phyloP scores from a whole-genome alignment of 345 rosid genomes.

The Eucalyptus rudis region DNA sequence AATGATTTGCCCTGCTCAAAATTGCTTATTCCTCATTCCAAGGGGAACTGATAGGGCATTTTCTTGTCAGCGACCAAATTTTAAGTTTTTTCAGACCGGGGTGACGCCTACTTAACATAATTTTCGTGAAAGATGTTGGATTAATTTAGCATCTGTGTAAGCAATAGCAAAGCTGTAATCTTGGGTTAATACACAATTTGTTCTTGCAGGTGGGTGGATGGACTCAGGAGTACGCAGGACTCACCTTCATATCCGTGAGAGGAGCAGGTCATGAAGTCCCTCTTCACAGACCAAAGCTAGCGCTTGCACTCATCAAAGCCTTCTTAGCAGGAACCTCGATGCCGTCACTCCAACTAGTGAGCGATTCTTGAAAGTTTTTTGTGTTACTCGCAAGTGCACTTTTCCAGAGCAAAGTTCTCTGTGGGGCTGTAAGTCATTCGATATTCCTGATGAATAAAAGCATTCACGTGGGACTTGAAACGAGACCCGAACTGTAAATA shows the following conservation, averaged over 20 bases:
- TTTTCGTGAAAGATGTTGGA: not conserved
- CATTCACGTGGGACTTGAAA: not conserved
- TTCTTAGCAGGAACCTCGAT: slow-evolving; percentile 59
- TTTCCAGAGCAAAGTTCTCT: not conserved
- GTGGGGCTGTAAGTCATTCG: not conserved
- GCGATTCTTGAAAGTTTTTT: slow-evolving; percentile 6
- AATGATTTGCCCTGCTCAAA: not conserved
- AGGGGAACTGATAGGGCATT: not conserved
- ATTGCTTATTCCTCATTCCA: not conserved
- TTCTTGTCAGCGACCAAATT: not conserved
- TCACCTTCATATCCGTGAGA: slow-evolving; percentile 69
- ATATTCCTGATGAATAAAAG: not conserved
- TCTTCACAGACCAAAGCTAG: slow-evolving; percentile 68
- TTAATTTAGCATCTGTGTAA: not conserved
- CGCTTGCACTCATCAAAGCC: slow-evolving; percentile 60
- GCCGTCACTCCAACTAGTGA: slow-evolving; percentile 17
- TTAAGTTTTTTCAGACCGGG: not conserved
- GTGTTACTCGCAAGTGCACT: not conserved
- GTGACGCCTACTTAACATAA: not conserved
- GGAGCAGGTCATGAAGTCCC: slow-evolving; percentile 98
- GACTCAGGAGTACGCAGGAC: slow-evolving; percentile 78
- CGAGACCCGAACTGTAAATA: not conserved
- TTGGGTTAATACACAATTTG: not conserved
- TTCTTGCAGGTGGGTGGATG: slow-evolving; percentile 84
- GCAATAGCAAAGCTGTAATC: not conserved